A percentile compares a stretch with the other conserved stretches of the same genome.
Conservation (phyloP, 1,139 yeast species). For the Martiniozyma asiatica region DNA sequence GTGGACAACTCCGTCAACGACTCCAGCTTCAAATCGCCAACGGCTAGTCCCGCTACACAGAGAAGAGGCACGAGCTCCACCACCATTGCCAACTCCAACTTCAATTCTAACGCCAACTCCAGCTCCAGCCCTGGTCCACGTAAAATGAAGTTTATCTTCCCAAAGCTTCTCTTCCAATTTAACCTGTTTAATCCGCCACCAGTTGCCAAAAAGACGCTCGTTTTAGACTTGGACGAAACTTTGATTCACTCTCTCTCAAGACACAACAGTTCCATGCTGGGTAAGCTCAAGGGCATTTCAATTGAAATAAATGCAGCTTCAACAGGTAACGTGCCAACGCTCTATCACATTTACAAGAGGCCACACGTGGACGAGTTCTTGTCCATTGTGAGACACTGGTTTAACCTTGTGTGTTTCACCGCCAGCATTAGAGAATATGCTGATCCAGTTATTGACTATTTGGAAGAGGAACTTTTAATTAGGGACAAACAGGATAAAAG, state of each 20-base stretch:
- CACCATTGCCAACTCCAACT: too few relatives aligned
- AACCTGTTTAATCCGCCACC: too few relatives aligned
- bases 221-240: slow-evolving; percentile 90
- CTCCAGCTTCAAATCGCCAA: too few relatives aligned
- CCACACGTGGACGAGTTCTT: slow-evolving; percentile 85
- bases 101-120: too few relatives aligned
- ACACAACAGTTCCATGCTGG: slow-evolving; percentile 33
- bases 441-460: slow-evolving; percentile 91
- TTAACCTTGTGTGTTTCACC: slow-evolving; percentile 77
- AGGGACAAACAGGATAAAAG: slow-evolving; percentile 11
- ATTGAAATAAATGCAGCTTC: slow-evolving; percentile 67
- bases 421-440: slow-evolving; percentile 94
- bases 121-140: too few relatives aligned
- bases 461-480: slow-evolving; percentile 37
- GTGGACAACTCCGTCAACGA: too few relatives aligned
- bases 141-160: too few relatives aligned
- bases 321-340: slow-evolving; percentile 41
- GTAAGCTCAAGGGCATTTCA: slow-evolving; percentile 39
- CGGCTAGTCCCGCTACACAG: too few relatives aligned
- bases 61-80: too few relatives aligned
- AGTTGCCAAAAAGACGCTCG: slow-evolving; percentile 26
- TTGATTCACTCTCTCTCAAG: slow-evolving; percentile 82
- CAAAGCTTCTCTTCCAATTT: too few relatives aligned
- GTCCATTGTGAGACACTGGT: slow-evolving; percentile 74
- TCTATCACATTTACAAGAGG: slow-evolving; percentile 83